These are phyloP conservation scores for Eucalyptus marginata DNA, from an alignment of 345 rosid species.

Conservation along the genomic window DNA sequence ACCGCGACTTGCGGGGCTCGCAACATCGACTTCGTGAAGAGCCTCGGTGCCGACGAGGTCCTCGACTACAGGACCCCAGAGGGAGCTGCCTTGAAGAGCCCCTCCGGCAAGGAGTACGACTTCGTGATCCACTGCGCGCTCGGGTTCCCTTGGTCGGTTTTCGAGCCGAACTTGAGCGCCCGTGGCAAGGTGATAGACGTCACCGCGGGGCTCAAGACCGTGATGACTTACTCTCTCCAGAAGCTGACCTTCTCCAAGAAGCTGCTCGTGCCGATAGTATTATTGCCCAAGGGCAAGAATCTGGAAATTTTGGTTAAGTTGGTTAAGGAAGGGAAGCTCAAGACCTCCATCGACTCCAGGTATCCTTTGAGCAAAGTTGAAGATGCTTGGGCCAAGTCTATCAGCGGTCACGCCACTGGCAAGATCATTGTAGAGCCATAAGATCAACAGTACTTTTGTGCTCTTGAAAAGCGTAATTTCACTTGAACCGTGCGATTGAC, in stretches of 20 bases:
- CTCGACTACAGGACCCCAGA: slow-evolving; percentile 74
- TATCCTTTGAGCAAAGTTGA: slow-evolving; percentile 48
- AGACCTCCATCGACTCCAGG: slow-evolving; percentile 50
- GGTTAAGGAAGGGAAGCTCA: slow-evolving; percentile 54
- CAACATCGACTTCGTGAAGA: slow-evolving; percentile 55
- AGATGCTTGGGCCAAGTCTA: slow-evolving; percentile 66
- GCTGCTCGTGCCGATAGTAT: slow-evolving; percentile 38
- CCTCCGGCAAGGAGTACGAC: slow-evolving; percentile 63
- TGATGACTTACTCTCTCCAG: slow-evolving; percentile 32
- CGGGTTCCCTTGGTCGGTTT: slow-evolving; percentile 50
- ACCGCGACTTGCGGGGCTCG: slow-evolving; percentile 82
- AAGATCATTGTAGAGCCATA: slow-evolving; percentile 61
- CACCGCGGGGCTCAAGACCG: slow-evolving; percentile 25
- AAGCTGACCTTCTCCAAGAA: slow-evolving; percentile 59
- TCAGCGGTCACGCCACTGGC: slow-evolving; percentile 68
- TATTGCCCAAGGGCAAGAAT: slow-evolving; percentile 31
- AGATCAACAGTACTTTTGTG: not conserved
- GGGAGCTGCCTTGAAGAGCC: slow-evolving; percentile 62
- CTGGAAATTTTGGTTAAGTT: slow-evolving; percentile 32
- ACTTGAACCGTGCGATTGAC: not conserved
- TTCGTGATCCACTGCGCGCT: slow-evolving; percentile 59
- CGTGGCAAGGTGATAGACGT: slow-evolving; percentile 58
- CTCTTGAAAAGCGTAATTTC: not conserved
- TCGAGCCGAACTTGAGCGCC: slow-evolving; percentile 50
- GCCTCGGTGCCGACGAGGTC: slow-evolving; percentile 77